Base-by-base conservation (phyloP, 495 filamentous ascomycete genomes). In the Aspergillus affinis region DNA sequence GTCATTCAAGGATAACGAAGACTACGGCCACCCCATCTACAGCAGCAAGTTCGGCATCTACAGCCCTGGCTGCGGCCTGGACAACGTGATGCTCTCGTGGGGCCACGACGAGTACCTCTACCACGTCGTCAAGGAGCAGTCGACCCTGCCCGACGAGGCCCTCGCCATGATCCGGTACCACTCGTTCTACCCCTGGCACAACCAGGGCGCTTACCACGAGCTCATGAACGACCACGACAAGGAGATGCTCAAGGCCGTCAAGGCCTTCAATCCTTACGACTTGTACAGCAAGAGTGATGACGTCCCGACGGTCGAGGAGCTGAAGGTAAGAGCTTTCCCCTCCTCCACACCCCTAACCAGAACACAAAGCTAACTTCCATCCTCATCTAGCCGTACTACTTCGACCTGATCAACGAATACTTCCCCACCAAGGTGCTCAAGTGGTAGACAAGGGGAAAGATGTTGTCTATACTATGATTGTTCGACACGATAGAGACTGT, bases 61-160 rank as follows among this genome's bases (percentile, higher is more conserved):
- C 71, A 76, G 75, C 1, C 82, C 85, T 6, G 84, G 86, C 4
- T 92, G 89, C 61, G 92, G 92, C 2, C 73, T 95, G 13, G 88
- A 92, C 62, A 90, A 90, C 61, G 77, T 96, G 51, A 91, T 96
- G 85, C 81, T 96, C 58, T 90, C 87, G 55, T 95, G 91, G 91
- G 91, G 92, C 26, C 92, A 96, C 64, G 91, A 96, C 63, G 92
- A 96, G 75, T 96, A 93, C 67, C 80, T 96, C 47, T 95, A 94
- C 73, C 87, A 91, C 62, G 85, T 96, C 47, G 81, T 86, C 64
- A 90, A 88, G 75, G 86, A 89, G 52, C 90, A 94, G 77, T 87
- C 83, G 3, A 88, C 80, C 9, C 74, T 96, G 10, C 92, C 92
- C 0, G 75, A 78, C 27, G 90, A 93, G 79, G 90, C 89, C 5